Evolutionary conservation across 176 grass and related monocot species (phyloP).

Genomic region (sorghum (Sorghum bicolor)): DNA sequence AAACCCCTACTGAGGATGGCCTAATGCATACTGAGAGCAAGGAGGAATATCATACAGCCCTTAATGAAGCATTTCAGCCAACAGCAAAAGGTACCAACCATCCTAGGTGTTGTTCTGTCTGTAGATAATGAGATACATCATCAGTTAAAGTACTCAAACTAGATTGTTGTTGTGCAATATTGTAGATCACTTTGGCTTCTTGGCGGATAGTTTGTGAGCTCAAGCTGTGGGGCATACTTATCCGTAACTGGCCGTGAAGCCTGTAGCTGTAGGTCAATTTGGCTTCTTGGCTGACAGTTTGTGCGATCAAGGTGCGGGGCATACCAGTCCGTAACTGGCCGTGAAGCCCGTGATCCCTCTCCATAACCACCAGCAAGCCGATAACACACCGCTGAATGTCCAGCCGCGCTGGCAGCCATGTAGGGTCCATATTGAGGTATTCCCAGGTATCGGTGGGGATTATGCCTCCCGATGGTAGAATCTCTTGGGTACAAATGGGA

Average conservation of each 20-base stretch:
- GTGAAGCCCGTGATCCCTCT: background rate
- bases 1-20: too few relatives aligned
- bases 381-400: background rate
- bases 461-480: background rate
- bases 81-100: background rate
- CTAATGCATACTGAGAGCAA: background rate
- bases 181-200: background rate
- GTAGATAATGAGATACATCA: background rate
- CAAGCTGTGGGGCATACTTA: background rate
- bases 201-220: background rate
- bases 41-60: background rate
- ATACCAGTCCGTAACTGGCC: background rate
- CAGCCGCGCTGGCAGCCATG: too few relatives aligned
- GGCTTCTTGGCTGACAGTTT: background rate
- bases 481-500: background rate
- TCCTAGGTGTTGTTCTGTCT: background rate
- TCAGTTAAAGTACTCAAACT: background rate
- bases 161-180: background rate
- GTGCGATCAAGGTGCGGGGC: background rate
- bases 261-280: background rate
- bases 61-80: background rate
- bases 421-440: too few relatives aligned
- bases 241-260: background rate
- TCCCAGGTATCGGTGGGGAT: background rate
- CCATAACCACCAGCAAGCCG: background rate